Conservation (phyloP, 2,329 filamentous ascomycete species). For the Trichoderma sp. region DNA sequence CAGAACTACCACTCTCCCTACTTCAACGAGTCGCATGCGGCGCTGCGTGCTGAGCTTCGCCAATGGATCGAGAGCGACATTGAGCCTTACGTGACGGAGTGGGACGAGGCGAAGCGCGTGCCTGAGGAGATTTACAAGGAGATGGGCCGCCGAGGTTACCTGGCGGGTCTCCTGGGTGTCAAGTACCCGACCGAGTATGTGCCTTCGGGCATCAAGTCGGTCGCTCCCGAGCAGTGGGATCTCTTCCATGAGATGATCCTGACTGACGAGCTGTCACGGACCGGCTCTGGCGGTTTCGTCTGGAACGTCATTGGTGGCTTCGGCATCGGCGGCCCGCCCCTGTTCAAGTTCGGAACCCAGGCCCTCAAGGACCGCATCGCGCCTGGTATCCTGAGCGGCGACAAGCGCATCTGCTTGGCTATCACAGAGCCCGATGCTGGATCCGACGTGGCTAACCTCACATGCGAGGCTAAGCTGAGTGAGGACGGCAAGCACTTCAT, state of each 20-base stretch:
- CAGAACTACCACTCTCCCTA: constrained; percentile 95
- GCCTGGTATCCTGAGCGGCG: constrained; percentile 82
- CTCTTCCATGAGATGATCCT: constrained; percentile 96
- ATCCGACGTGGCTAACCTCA: constrained; percentile 91
- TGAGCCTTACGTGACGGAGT: constrained; percentile 90
- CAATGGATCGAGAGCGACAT: constrained; percentile 89
- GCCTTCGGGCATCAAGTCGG: constrained; percentile 64
- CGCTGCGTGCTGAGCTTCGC: constrained; percentile 85
- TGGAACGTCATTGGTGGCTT: constrained; percentile 98
- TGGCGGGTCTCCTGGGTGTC: constrained; percentile 86
- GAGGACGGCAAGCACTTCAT: constrained; percentile 99
- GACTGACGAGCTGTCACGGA: constrained; percentile 89
- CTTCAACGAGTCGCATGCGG: constrained; percentile 91
- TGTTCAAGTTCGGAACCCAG: constrained; percentile 91
- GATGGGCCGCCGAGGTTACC: constrained; percentile 89
- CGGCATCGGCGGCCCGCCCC: constrained; percentile 87
- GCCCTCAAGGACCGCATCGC: constrained; percentile 82
- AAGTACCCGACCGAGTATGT: constrained; percentile 78
- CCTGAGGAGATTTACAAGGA: constrained; percentile 90
- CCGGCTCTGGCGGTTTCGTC: constrained; percentile 87
- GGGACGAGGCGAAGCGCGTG: constrained; percentile 93
- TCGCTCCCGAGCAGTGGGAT: constrained; percentile 90
- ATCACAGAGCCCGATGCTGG: constrained; percentile 97
- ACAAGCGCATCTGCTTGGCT: constrained; percentile 96
- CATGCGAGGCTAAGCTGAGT: constrained; percentile 90